Evolutionary conservation across 768 basidiomycete species (phyloP).

Genomic region (Hygrocybe punicea): DNA sequence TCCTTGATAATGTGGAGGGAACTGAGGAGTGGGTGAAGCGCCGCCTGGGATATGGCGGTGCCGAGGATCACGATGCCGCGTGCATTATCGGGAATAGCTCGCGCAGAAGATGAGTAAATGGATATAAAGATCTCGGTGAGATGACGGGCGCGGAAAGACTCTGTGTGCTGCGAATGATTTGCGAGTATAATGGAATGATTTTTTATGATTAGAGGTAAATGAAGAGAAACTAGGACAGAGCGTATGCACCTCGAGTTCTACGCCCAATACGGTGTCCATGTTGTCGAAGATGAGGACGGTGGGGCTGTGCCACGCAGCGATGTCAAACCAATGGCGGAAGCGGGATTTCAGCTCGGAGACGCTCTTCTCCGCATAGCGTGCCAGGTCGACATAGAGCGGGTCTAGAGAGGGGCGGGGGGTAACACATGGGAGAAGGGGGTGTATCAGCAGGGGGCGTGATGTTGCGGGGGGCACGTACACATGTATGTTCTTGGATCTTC

Average conservation of each 20-base stretch:
- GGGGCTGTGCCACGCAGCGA: slow-evolving; percentile 75
- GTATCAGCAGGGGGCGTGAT: neutral
- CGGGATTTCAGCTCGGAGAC: slow-evolving; percentile 59
- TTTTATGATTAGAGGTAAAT: neutral
- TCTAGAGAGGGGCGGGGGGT: slow-evolving; percentile 51
- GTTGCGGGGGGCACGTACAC: slow-evolving; percentile 47
- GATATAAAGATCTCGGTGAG: slow-evolving; percentile 75
- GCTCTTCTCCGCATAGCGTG: slow-evolving; percentile 63
- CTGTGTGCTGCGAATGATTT: slow-evolving; percentile 60
- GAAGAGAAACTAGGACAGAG: slow-evolving; percentile 8
- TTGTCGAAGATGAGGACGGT: slow-evolving; percentile 86
- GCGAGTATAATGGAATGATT: neutral
- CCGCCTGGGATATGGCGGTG: slow-evolving; percentile 63
- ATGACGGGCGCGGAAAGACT: slow-evolving; percentile 79
- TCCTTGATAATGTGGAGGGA: slow-evolving; percentile 79
- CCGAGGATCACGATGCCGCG: slow-evolving; percentile 72
- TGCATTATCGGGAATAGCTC: slow-evolving; percentile 51
- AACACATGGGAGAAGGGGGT: slow-evolving; percentile 1
- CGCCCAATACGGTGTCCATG: slow-evolving; percentile 71
- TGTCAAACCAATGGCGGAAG: slow-evolving; percentile 73
- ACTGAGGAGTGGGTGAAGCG: slow-evolving; percentile 70
- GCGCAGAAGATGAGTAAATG: slow-evolving; percentile 55
- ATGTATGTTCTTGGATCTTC: slow-evolving; percentile 56
- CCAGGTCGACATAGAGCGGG: slow-evolving; percentile 71
- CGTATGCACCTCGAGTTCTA: slow-evolving; percentile 75